Base-by-base conservation (phyloP, 1,284 basidiomycete genomes). In the Pseudozyma tsukubaensis region DNA sequence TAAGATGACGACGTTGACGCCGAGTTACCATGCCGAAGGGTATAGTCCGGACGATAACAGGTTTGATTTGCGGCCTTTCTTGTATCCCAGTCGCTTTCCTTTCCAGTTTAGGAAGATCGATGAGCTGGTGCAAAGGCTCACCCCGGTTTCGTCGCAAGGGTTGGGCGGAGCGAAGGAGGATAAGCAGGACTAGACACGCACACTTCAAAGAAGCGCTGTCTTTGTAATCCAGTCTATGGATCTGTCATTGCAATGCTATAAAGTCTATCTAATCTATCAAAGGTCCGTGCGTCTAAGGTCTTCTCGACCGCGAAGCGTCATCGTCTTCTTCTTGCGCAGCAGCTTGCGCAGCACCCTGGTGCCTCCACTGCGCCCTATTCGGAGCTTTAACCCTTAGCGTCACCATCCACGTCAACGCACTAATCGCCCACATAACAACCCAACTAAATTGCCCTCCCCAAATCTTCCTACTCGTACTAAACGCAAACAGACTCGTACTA, bases 1-100 rank as follows among this genome's bases (percentile, higher is more conserved):
- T 86, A 99, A 99, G 89, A 99, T 99, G 96, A 99, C 97, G 10
- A 99, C 95, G 0, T 84, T 99, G 69, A 99, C 97, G 1, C 97
- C 96, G 1, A 89, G 93, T 3, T 98, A 99, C 78, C 97, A 99
- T 85, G 95, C 97, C 73, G 94, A 83, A 58, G 78, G 58, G 10
- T 97, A 97, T 86, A 94, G 92, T 81, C 94, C 94, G 4, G 96
- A 98, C 83, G 95, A 98, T 85, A 97, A 99, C 84, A 88, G 96
- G 74, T 99, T 96, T 82, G 96, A 99, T 85, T 85, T 98, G 42
- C 90, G 96, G 29, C 97, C 95, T 0, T 99, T 99, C 89, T 87
- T 99, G 54, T 99, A 98, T 85, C 93, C 94, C 7, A 90, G 92
- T 29, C 89, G 92, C 55, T 99, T 98, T 87, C 92, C 93, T 0